Percentiles rank a stretch among this genome's conserved stretches.
These are phyloP conservation scores for Nephelium lappaceum DNA, from an alignment of 345 rosid genomes.

Conservation along the genomic window DNA sequence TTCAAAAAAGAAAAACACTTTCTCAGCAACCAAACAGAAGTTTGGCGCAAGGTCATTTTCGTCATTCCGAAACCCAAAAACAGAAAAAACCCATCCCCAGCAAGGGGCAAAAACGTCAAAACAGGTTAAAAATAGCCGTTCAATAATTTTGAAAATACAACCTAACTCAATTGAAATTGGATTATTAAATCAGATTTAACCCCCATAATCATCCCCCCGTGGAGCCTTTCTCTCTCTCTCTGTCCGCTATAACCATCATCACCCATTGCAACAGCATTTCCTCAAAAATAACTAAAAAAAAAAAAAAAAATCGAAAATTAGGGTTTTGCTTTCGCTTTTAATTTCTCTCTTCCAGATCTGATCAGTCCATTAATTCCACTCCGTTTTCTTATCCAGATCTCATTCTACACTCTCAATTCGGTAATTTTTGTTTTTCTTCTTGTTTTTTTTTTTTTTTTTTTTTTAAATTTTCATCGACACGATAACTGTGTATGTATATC, in stretches of 20 bases:
- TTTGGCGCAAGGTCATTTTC: not conserved
- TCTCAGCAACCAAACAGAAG: not conserved
- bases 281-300: constrained; percentile 14
- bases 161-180: constrained; percentile 5
- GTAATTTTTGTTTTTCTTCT: constrained; percentile 2
- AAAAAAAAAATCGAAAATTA: constrained; percentile 13
- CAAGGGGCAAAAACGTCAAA: constrained; percentile 5
- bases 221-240: constrained; percentile 11
- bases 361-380: constrained; percentile 23
- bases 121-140: constrained; percentile 28
- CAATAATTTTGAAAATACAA: constrained; percentile 20
- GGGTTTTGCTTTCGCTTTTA: constrained; percentile 24
- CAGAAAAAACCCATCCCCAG: not conserved
- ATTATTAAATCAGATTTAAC: not conserved
- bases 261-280: constrained; percentile 31
- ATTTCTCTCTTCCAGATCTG: constrained; percentile 18
- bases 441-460: not conserved
- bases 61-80: not conserved
- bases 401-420: constrained; percentile 18
- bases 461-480: not conserved
- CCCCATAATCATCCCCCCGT: not conserved
- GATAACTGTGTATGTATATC: constrained; percentile 4
- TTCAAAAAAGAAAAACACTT: not conserved
- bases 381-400: constrained; percentile 38
- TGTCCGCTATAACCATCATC: constrained; percentile 28